Evolutionary conservation across 257 asterid genomes (phyloP), one percentile per base, ranked within the genome.

Genomic region (Linderniella brevidens): DNA sequence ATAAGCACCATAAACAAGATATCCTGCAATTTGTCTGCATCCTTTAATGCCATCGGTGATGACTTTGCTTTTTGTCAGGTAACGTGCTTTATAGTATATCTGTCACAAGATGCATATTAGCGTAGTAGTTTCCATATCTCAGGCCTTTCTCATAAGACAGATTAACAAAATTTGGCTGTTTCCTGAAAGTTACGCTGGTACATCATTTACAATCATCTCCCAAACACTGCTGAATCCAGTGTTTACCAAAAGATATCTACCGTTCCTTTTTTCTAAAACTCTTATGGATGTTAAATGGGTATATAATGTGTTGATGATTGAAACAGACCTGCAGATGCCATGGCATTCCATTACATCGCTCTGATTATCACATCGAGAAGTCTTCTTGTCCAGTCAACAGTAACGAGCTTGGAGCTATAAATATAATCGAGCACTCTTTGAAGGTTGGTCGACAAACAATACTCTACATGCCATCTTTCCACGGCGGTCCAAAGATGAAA

Each of bases 311-410:
- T 50, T 42, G 72, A 67, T 52, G 71, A 49, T 52, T 44, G 52
- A 53, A 58, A 49, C 78, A 88, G 98, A 72, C 92, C 58, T 88
- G 96, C 82, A 67, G 85, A 66, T 88, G 96, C 57, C 95, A 88
- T 51, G 92, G 95, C 65, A 60, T 76, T 64, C 92, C 86, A 8
- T 60, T 80, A 65, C 75, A 74, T 55, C 57, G 63, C 56, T 53
- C 69, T 58, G 59, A 54, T 64, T 46, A 18, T 62, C 60, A 58
- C 10, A 53, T 51, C 61, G 50, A 52, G 29, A 56, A 41, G 54
- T 42, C 45, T 50, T 60, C 60, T 56, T 84, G 94, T 71, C 85
- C 94, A 43, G 70, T 78, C 57, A 78, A 80, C 29, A 57, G 64
- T 20, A 58, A 64, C 54, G 64, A 57, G 48, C 85, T 84, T 50